Base-by-base conservation (phyloP, 2,329 filamentous ascomycete genomes). In the Calonectria crousiana region DNA sequence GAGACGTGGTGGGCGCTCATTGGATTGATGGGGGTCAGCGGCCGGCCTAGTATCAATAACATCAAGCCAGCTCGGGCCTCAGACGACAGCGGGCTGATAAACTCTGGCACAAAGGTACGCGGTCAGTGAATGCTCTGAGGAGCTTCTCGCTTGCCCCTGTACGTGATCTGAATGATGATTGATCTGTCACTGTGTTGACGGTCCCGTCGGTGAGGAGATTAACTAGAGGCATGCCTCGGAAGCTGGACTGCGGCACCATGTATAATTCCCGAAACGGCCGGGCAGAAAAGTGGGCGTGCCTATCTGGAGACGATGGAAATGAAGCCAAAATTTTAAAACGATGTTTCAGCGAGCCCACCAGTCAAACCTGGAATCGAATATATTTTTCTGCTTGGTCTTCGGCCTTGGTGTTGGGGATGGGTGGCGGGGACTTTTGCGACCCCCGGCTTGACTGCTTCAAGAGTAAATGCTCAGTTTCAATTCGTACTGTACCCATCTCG, bases 1-100 rank as follows among this genome's bases (percentile, higher is more conserved):
- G 77, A 84, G 83, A 84, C 83, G 83, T 84, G 83, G 82, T 83
- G 75, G 74, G 72, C 80, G 75, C 77, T 84, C 79, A 84, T 84
- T 84, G 83, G 83, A 72, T 81, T 79, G 64, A 38, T 20, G 36
- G 64, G 66, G 77, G 76, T 74, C 72, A 75, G 74, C 69, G 74
- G 71, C 72, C 73, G 77, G 77, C 68, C 78, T 76, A 79, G 79
- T 53, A 67, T 74, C 70, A 47, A 69, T 69, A 71, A 67, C 74
- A 71, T 49, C 72, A 71, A 73, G 44, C 71, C 71, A 75, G 67
- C 44, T 53, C 56, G 67, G 73, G 73, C 70, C 73, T 69, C 69
- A 75, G 36, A 64, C 52, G 60, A 66, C 73, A 58, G 38, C 53
- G 53, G 52, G 69, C 66, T 73, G 74, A 73, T 68, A 70, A 75